These are phyloP conservation scores for Penicillium taxi DNA, from an alignment of 495 filamentous ascomycete species.

Conservation along the genomic window DNA sequence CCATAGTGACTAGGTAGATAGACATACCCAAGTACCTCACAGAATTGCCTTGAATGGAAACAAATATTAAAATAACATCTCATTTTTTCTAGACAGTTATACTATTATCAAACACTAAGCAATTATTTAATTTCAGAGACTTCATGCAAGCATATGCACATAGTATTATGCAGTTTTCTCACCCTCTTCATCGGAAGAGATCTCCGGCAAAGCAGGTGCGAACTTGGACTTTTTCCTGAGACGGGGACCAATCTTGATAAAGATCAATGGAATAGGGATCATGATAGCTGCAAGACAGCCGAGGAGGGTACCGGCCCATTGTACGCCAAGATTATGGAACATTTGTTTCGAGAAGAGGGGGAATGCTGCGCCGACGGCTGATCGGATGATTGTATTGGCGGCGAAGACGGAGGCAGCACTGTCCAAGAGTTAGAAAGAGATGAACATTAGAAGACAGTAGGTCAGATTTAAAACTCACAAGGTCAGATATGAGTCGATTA, in stretches of 20 bases:
- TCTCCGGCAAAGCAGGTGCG: conserved; percentile 13
- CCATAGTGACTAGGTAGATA: no score
- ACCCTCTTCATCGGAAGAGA: neutral
- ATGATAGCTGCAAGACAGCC: conserved; percentile 63
- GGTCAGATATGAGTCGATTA: conserved; percentile 47
- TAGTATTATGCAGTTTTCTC: neutral
- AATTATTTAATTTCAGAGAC: neutral
- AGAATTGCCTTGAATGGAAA: no score
- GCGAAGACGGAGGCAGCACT: conserved; percentile 87
- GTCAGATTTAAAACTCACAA: conserved; percentile 46
- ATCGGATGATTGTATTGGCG: conserved; percentile 80
- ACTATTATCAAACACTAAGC: no score
- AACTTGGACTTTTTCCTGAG: conserved; percentile 32
- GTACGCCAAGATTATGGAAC: conserved; percentile 67
- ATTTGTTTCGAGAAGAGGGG: conserved; percentile 76
- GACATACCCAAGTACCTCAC: no score
- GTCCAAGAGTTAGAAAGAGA: no score
- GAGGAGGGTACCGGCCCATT: conserved; percentile 71
- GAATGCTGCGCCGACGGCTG: conserved; percentile 67
- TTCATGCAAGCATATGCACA: no score
- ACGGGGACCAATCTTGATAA: conserved; percentile 27
- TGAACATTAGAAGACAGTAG: conserved; percentile 1
- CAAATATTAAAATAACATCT: no score
- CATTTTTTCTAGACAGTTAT: no score
- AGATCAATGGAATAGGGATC: conserved; percentile 59